These are phyloP conservation scores for Austroboletus niveus DNA, from an alignment of 1,284 basidiomycete species.

Conservation along the genomic window DNA sequence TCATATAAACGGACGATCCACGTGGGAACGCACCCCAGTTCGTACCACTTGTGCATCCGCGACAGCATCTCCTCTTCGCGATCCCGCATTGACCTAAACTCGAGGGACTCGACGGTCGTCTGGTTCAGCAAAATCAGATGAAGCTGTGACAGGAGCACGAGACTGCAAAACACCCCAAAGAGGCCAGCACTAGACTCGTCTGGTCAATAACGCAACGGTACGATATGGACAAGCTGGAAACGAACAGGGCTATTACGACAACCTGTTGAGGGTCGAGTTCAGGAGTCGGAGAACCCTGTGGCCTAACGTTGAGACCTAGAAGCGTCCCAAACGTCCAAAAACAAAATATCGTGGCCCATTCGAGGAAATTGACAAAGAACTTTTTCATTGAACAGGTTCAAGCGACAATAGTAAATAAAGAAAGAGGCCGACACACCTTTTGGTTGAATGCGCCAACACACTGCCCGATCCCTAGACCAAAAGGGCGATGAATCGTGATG, in stretches of 20 bases:
- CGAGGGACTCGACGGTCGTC: constrained; percentile 79
- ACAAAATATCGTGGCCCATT: constrained; percentile 50
- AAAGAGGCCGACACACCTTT: constrained; percentile 37
- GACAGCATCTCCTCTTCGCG: constrained; percentile 55
- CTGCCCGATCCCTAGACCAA: constrained; percentile 55
- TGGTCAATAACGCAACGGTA: too few species aligned
- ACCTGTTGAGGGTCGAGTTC: constrained; percentile 29
- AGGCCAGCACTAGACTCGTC: constrained; percentile 36
- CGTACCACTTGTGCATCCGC: constrained; percentile 45
- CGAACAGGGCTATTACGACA: constrained; percentile 29
- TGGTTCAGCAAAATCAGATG: constrained; percentile 61
- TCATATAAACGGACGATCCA: background rate
- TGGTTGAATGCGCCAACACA: constrained; percentile 70
- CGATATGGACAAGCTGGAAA: background rate
- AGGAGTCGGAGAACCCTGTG: constrained; percentile 10
- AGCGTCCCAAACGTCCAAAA: constrained; percentile 52
- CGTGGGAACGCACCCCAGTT: constrained; percentile 43
- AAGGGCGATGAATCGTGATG: constrained; percentile 15
- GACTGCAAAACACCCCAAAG: constrained; percentile 68
- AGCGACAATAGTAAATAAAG: background rate
- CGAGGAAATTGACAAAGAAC: constrained; percentile 60
- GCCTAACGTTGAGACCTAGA: constrained; percentile 39
- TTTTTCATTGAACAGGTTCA: constrained; percentile 16
- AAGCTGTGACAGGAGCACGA: constrained; percentile 60
- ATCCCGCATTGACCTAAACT: constrained; percentile 53